A percentile compares a stretch with the other conserved stretches of the same genome.
Evolutionary conservation across 768 basidiomycete species (phyloP).

Genomic region (Phlebiopsis flavidoalba): DNA sequence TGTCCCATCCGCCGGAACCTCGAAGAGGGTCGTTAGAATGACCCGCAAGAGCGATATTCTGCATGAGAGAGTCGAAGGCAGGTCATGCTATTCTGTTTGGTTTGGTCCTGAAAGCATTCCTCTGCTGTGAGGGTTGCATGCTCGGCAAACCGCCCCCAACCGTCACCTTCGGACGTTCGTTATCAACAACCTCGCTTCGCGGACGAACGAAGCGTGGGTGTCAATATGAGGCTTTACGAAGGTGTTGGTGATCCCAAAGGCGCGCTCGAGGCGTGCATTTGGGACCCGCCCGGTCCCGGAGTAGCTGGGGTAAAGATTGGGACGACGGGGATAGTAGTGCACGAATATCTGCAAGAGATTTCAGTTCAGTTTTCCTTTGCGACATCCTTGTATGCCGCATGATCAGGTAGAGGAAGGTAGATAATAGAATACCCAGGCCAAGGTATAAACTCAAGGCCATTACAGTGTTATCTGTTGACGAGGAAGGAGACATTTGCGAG

Average conservation of each 20-base stretch:
- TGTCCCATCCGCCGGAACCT: conserved; percentile 22
- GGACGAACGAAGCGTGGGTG: conserved; percentile 33
- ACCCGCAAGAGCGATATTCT: conserved; percentile 38
- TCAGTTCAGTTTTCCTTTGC: neutral
- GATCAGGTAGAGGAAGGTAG: too few species aligned
- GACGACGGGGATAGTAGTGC: conserved; percentile 8
- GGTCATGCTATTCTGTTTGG: neutral
- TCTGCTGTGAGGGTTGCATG: conserved; percentile 27
- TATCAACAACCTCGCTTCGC: conserved; percentile 17
- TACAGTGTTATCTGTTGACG: too few species aligned
- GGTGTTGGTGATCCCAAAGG: conserved; percentile 36
- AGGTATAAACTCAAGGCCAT: too few species aligned
- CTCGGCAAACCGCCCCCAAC: conserved; percentile 30
- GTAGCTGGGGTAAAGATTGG: conserved; percentile 3
- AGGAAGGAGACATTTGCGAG: too few species aligned
- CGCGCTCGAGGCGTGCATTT: conserved; percentile 17
- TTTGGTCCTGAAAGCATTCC: neutral
- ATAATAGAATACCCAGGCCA: too few species aligned
- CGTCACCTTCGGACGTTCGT: neutral
- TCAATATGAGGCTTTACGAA: conserved; percentile 39
- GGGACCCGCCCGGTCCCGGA: conserved; percentile 13
- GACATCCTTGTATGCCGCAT: too few species aligned
- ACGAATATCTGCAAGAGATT: conserved; percentile 1
- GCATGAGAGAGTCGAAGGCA: conserved; percentile 33
- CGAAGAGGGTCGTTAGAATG: conserved; percentile 38